These are phyloP conservation scores for Penicillium pulvis DNA, from an alignment of 495 filamentous ascomycete genomes.

Conservation along the genomic window DNA sequence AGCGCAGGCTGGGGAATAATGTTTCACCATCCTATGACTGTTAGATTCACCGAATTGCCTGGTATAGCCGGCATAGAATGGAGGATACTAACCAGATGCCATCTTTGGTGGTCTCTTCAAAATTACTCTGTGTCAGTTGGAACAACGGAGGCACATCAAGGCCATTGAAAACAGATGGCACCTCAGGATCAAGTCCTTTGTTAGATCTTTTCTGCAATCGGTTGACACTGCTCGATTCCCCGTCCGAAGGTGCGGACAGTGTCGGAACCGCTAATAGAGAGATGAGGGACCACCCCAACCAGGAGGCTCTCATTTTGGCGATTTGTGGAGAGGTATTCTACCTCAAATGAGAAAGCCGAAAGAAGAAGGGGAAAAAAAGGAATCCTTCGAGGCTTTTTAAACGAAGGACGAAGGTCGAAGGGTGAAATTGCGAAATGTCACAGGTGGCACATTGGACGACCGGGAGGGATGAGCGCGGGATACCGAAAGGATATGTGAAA, in stretches of 20 bases:
- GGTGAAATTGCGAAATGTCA: constrained; percentile 29
- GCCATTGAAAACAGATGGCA: constrained; percentile 74
- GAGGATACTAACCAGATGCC: constrained; percentile 59
- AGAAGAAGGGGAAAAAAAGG: constrained; percentile 10
- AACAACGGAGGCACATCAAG: constrained; percentile 74
- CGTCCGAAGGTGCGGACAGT: constrained; percentile 34
- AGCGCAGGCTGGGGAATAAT: constrained; percentile 73
- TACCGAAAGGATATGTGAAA: constrained; percentile 13
- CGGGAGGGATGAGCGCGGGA: constrained; percentile 20
- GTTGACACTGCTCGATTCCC: constrained; percentile 20
- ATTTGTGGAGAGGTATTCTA: constrained; percentile 17
- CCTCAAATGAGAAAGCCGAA: constrained; percentile 14
- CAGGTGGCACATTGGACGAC: constrained; percentile 40
- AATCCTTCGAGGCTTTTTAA: constrained; percentile 9
- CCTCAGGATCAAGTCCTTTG: constrained; percentile 23
- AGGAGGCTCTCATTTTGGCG: constrained; percentile 43
- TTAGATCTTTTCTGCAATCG: constrained; percentile 31
- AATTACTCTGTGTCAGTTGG: constrained; percentile 58
- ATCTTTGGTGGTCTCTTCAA: constrained; percentile 59
- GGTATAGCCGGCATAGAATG: not conserved
- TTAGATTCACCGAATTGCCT: constrained; percentile 18
- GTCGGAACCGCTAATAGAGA: constrained; percentile 43
- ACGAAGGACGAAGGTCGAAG: constrained; percentile 30
- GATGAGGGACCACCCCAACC: constrained; percentile 45
- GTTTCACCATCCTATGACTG: constrained; percentile 66